Evolutionary conservation across 1,284 basidiomycete species (phyloP).

Genomic region (Boletellus dicymbophilus): DNA sequence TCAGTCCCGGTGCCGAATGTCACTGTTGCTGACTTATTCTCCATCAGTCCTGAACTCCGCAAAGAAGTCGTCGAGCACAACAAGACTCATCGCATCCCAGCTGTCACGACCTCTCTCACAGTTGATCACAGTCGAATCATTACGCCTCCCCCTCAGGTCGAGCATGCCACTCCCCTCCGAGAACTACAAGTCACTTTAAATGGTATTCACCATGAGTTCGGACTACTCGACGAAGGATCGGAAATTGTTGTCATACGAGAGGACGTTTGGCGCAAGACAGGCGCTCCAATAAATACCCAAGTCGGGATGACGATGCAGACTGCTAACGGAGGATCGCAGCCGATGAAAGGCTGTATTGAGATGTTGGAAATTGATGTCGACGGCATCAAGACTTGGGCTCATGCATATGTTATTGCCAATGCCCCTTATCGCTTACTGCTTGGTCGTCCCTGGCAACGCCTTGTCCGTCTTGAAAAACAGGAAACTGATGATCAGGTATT

Average conservation of each 20-base stretch:
- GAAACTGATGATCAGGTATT: constrained; percentile 2
- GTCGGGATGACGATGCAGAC: background rate
- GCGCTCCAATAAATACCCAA: background rate
- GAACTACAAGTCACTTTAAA: constrained; percentile 4
- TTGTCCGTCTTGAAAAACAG: background rate
- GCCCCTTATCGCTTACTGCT: constrained; percentile 13
- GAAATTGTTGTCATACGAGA: constrained; percentile 7
- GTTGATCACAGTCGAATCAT: background rate
- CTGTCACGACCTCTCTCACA: background rate
- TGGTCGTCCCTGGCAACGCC: constrained; percentile 19
- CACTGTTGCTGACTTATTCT: constrained; percentile 10
- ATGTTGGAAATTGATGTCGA: too few relatives aligned
- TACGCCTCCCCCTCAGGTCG: background rate
- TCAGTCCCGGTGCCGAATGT: constrained; percentile 6
- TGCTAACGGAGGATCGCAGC: too few relatives aligned
- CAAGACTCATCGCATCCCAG: background rate
- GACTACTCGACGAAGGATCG: constrained; percentile 7
- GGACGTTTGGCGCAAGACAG: background rate
- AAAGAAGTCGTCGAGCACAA: constrained; percentile 13
- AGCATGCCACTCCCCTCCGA: background rate
- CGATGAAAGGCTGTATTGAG: too few relatives aligned
- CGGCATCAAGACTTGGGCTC: too few relatives aligned
- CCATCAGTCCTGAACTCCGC: constrained; percentile 15
- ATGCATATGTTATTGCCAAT: too few relatives aligned
- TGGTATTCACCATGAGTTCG: background rate